Evolutionary conservation across 176 grass and related monocot species (phyloP).

Genomic region (Phyllostachys edulis): DNA sequence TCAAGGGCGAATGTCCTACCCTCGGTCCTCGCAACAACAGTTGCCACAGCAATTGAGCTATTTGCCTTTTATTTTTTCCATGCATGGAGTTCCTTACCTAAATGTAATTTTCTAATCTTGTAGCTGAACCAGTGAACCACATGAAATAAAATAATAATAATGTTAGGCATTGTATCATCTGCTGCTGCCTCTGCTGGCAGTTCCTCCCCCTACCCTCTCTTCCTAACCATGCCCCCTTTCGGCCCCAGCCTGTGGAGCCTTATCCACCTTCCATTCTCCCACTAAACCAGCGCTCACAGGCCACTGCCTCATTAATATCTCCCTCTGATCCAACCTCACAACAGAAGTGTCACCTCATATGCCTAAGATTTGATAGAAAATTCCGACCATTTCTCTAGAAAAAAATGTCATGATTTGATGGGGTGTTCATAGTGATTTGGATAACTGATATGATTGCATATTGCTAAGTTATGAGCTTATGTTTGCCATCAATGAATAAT

Average conservation of each 20-base stretch:
- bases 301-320: background rate
- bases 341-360: background rate
- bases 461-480: slow-evolving; percentile 11
- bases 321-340: background rate
- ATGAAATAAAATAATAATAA: background rate
- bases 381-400: background rate
- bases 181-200: background rate
- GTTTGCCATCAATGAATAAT: background rate
- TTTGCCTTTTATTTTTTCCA: background rate
- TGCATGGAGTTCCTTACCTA: slow-evolving; percentile 12
- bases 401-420: background rate
- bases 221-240: background rate
- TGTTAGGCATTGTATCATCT: slow-evolving; percentile 22
- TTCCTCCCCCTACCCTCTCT: background rate
- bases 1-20: no score
- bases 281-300: background rate
- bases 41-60: background rate
- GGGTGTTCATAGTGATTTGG: background rate
- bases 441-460: background rate
- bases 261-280: slow-evolving; percentile 1
- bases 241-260: slow-evolving; percentile 13
- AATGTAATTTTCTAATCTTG: slow-evolving; percentile 13
- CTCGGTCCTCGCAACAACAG: no score
- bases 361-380: background rate
- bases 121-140: background rate